Evolutionary conservation across 441 rosid species (phyloP).

Genomic region (Gossypium lobatum): DNA sequence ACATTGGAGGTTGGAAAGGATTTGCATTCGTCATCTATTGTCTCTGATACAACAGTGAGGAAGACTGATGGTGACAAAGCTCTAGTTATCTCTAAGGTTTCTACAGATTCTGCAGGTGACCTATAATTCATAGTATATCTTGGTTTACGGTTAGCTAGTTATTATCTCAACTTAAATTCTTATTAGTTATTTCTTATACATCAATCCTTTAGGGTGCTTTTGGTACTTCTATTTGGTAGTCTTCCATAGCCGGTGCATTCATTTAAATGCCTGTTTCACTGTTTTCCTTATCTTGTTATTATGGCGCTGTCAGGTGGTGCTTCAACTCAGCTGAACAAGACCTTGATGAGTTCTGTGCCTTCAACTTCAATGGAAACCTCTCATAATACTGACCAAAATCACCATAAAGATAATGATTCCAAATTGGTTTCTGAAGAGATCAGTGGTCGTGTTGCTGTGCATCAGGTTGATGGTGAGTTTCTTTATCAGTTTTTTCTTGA

Average conservation of each 20-base stretch:
- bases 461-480: constrained; percentile 31
- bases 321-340: constrained; percentile 14
- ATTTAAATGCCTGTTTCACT: neutral
- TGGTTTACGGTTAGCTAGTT: neutral
- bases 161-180: neutral
- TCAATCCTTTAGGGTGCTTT: neutral
- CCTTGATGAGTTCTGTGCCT: constrained; percentile 15
- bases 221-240: neutral
- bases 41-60: constrained; percentile 26
- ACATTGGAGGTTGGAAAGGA: constrained; percentile 24
- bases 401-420: constrained; percentile 21
- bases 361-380: constrained; percentile 18
- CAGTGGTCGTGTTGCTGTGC: constrained; percentile 19
- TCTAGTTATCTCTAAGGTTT: constrained; percentile 22
- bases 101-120: constrained; percentile 44
- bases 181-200: neutral
- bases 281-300: neutral
- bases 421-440: constrained; percentile 22
- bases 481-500: neutral
- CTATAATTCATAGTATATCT: neutral
- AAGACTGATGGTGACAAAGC: constrained; percentile 29
- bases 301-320: constrained; percentile 16
- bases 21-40: constrained; percentile 24
- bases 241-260: neutral
- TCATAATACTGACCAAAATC: constrained; percentile 15